Percentiles rank a stretch among this genome's conserved stretches.
Conservation (phyloP, 495 filamentous ascomycete species). For the Aspergillus incahuasiensis region DNA sequence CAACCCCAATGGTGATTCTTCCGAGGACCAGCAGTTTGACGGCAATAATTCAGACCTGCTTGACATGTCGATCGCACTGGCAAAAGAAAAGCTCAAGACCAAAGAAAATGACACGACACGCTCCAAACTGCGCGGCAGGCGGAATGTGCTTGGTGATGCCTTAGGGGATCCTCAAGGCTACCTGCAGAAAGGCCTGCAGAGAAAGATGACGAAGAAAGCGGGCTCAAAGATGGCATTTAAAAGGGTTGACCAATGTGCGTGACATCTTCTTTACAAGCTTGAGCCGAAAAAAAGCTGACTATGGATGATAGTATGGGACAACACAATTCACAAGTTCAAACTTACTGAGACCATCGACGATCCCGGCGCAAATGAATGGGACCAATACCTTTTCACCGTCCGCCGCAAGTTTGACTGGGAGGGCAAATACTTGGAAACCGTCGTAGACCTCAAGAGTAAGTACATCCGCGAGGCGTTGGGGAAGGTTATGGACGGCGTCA, state of each 20-base stretch:
- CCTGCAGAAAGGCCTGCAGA: neutral
- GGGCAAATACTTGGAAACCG: constrained; percentile 73
- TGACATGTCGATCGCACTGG: constrained; percentile 17
- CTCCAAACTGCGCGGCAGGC: constrained; percentile 18
- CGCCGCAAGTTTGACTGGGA: constrained; percentile 84
- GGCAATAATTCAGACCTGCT: constrained; percentile 17
- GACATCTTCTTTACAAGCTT: neutral
- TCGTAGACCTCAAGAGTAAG: constrained; percentile 85
- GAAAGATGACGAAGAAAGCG: constrained; percentile 33
- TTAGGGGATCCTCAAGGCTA: constrained; percentile 10
- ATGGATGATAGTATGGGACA: constrained; percentile 59
- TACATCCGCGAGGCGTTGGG: constrained; percentile 65
- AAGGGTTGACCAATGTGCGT: constrained; percentile 72
- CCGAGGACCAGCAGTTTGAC: constrained; percentile 24
- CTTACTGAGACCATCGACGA: constrained; percentile 75
- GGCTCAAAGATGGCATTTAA: constrained; percentile 74
- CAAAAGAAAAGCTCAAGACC: constrained; percentile 23
- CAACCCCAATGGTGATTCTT: constrained; percentile 25
- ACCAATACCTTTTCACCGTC: constrained; percentile 83
- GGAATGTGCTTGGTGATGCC: constrained; percentile 12
- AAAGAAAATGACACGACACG: constrained; percentile 21
- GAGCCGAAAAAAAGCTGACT: neutral
- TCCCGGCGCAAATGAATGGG: constrained; percentile 67
- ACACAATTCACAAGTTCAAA: constrained; percentile 75
- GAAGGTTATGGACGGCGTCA: constrained; percentile 76